Percentiles rank a stretch among this genome's conserved stretches.
Conservation (phyloP, 177 flowering plant genomes). For the Vitis hybrid region DNA sequence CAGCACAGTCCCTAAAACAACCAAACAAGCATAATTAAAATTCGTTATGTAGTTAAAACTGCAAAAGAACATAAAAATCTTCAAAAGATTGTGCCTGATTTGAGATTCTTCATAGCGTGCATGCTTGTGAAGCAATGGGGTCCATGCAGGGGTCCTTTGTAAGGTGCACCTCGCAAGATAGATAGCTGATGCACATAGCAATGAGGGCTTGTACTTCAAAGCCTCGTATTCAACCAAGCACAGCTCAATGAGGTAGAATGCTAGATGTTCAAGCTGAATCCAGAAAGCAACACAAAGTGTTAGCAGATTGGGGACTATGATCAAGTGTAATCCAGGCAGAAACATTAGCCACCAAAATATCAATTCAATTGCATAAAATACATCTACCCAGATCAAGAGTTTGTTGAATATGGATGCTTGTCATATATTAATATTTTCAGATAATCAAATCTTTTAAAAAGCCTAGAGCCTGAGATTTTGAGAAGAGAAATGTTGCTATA, state of each 20-base stretch:
- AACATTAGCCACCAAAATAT: not conserved
- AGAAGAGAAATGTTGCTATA: not conserved
- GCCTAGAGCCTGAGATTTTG: no score
- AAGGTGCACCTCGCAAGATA: slow-evolving; percentile 77
- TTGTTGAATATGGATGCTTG: not conserved
- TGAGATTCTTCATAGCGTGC: slow-evolving; percentile 61
- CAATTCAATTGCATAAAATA: not conserved
- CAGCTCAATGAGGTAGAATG: slow-evolving; percentile 83
- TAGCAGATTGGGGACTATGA: not conserved
- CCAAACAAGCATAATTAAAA: not conserved
- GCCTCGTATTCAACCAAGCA: slow-evolving; percentile 81
- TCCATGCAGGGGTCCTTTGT: slow-evolving; percentile 66
- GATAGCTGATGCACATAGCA: slow-evolving; percentile 87
- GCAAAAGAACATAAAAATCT: not conserved
- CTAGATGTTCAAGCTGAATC: slow-evolving; percentile 69
- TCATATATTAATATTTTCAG: no score
- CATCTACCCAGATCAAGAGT: not conserved
- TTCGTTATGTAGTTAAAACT: not conserved
- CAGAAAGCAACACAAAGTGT: not conserved
- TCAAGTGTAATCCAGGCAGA: not conserved
- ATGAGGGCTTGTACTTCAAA: slow-evolving; percentile 69
- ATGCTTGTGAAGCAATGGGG: slow-evolving; percentile 64
- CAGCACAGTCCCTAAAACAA: slow-evolving; percentile 60
- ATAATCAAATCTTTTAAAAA: no score
- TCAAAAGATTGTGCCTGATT: slow-evolving; percentile 42